These are phyloP conservation scores for Cokeromyces recurvatus DNA, from an alignment of 371 early-diverging fungal genomes.

Conservation along the genomic window DNA sequence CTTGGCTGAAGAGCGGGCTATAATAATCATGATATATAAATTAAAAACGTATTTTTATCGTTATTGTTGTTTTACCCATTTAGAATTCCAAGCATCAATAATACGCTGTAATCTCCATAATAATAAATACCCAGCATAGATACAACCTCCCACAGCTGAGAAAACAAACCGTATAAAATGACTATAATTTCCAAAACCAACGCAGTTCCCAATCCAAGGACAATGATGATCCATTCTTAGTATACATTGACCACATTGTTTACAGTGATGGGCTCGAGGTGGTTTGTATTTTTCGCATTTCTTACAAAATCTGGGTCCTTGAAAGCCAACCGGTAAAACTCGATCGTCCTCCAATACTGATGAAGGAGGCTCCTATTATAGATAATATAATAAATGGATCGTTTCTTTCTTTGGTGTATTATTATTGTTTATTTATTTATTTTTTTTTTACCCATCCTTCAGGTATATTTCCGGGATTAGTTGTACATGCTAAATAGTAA, in stretches of 20 bases:
- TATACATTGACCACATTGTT: constrained; percentile 68
- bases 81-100: constrained; percentile 20
- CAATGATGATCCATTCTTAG: constrained; percentile 92
- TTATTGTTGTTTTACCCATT: constrained; percentile 12
- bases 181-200: constrained; percentile 79
- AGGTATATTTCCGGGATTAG: constrained; percentile 77
- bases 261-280: constrained; percentile 75
- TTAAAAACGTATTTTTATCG: neutral
- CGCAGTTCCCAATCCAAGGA: constrained; percentile 95
- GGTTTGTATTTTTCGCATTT: constrained; percentile 70
- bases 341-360: constrained; percentile 2
- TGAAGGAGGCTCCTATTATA: constrained; percentile 13
- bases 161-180: constrained; percentile 83
- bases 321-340: constrained; percentile 1
- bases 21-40: neutral
- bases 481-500: constrained; percentile 70
- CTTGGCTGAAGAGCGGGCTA: neutral
- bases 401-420: no score
- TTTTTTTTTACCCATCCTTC: constrained; percentile 48
- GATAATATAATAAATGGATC: no score
- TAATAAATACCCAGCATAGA: constrained; percentile 36
- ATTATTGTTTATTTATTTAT: no score
- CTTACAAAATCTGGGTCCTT: constrained; percentile 60
- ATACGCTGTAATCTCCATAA: constrained; percentile 37
- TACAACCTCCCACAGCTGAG: constrained; percentile 60